Evolutionary conservation across 2,329 filamentous ascomycete species (phyloP).

Genomic region (Scopulariopsis brevicaulis): DNA sequence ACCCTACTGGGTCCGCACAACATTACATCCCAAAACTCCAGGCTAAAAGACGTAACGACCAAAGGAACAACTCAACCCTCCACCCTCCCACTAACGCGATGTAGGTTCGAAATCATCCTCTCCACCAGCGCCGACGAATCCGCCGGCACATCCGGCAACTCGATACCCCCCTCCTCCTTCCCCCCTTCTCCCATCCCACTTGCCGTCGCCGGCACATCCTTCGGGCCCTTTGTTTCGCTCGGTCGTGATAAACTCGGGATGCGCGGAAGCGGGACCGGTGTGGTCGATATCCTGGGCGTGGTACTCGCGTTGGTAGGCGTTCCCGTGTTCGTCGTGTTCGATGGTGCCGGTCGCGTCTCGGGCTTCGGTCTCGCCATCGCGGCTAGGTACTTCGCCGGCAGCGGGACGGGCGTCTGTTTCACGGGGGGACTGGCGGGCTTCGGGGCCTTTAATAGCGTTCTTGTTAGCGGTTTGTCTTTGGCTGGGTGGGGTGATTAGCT

Average conservation of each 20-base stretch:
- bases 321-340: neutral
- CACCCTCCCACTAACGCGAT: conserved; percentile 19
- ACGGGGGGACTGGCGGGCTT: conserved; percentile 12
- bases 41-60: no score
- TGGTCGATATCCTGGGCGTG: conserved; percentile 12
- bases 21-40: no score
- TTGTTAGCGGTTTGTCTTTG: neutral
- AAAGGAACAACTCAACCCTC: neutral
- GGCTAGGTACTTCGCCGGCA: conserved; percentile 25
- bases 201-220: neutral
- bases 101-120: conserved; percentile 39
- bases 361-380: neutral
- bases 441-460: neutral
- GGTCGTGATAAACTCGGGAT: conserved; percentile 1
- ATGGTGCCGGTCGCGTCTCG: neutral
- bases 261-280: conserved; percentile 19
- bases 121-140: conserved; percentile 38
- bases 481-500: neutral
- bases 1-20: no score
- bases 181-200: conserved; percentile 6
- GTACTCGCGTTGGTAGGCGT: neutral
- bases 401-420: conserved; percentile 30
- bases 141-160: conserved; percentile 27
- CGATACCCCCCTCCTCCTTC: conserved; percentile 13
- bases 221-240: neutral